These are phyloP conservation scores for Elsinoe arachidis DNA, from an alignment of 2,329 filamentous ascomycete species.

Conservation along the genomic window DNA sequence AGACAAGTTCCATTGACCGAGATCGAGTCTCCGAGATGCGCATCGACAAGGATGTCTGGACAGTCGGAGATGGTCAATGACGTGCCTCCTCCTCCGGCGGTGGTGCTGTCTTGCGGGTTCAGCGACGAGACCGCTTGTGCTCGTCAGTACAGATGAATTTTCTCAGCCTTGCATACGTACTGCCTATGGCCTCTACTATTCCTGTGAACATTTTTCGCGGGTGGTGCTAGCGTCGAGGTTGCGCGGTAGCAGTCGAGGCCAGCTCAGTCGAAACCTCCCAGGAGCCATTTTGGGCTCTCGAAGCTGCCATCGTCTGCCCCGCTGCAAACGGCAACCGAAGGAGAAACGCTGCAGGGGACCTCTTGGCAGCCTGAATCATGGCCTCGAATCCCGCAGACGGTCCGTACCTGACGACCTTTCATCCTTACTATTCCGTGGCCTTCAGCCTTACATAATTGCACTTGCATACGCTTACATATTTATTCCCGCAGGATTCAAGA, in stretches of 20 bases:
- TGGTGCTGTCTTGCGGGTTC: conserved; percentile 66
- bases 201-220: conserved; percentile 76
- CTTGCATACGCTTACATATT: not conserved
- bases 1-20: conserved; percentile 93
- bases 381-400: not conserved
- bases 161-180: conserved; percentile 47
- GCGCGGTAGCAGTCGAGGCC: not conserved
- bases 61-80: conserved; percentile 75
- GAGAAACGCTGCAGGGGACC: no score
- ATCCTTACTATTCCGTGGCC: not conserved
- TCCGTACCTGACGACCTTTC: not conserved
- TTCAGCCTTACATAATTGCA: not conserved
- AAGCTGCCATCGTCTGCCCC: not conserved
- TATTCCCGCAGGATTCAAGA: not conserved
- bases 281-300: not conserved
- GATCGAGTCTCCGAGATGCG: conserved; percentile 85
- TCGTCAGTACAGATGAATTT: conserved; percentile 19
- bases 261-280: not conserved
- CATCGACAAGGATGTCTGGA: conserved; percentile 72
- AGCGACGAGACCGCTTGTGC: conserved; percentile 70
- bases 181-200: conserved; percentile 85
- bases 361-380: not conserved
- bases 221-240: not conserved
- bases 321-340: not conserved
- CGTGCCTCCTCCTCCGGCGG: conserved; percentile 66